Conservation (phyloP, 805 yeast genomes). For the Saccharomycopsis synnaedendra region DNA sequence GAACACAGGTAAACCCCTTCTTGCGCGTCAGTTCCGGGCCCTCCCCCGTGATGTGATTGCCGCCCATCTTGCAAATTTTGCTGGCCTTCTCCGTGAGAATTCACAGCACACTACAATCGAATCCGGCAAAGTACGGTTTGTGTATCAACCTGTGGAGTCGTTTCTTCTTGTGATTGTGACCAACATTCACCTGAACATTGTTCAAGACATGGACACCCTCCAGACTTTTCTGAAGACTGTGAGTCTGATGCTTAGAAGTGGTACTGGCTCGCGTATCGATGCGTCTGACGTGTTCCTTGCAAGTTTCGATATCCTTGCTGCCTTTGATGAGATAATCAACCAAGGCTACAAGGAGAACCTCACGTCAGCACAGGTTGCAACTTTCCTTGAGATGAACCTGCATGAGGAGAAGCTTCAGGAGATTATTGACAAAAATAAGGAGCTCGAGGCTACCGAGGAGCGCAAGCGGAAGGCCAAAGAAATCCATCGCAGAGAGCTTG, state of each 20-base stretch:
- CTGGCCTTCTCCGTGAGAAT: conserved; percentile 58
- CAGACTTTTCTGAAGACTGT: conserved; percentile 77
- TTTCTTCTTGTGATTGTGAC: conserved; percentile 85
- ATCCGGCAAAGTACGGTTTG: conserved; percentile 83
- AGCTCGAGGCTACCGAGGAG: conserved; percentile 92
- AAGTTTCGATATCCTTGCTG: conserved; percentile 81
- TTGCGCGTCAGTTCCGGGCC: conserved; percentile 87
- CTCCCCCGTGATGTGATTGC: conserved; percentile 77
- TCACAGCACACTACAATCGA: conserved; percentile 91
- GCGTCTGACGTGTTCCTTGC: conserved; percentile 74
- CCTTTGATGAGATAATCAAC: conserved; percentile 88
- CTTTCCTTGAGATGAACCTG: conserved; percentile 93
- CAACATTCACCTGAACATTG: conserved; percentile 79
- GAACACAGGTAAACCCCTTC: conserved; percentile 82
- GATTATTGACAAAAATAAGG: conserved; percentile 93
- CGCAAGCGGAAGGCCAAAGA: conserved; percentile 92
- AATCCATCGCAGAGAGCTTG: conserved; percentile 69
- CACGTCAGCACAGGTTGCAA: conserved; percentile 68
- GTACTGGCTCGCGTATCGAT: conserved; percentile 31
- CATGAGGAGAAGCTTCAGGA: conserved; percentile 98
- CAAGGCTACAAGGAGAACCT: conserved; percentile 87
- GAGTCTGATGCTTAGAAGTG: conserved; percentile 51
- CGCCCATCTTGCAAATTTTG: conserved; percentile 76
- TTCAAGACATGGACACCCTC: conserved; percentile 90
- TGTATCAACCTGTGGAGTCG: conserved; percentile 93